Evolutionary conservation across 208 protist genomes (phyloP), one percentile per base, ranked within the genome.

Genomic region (Acanthamoeba divionensis): DNA sequence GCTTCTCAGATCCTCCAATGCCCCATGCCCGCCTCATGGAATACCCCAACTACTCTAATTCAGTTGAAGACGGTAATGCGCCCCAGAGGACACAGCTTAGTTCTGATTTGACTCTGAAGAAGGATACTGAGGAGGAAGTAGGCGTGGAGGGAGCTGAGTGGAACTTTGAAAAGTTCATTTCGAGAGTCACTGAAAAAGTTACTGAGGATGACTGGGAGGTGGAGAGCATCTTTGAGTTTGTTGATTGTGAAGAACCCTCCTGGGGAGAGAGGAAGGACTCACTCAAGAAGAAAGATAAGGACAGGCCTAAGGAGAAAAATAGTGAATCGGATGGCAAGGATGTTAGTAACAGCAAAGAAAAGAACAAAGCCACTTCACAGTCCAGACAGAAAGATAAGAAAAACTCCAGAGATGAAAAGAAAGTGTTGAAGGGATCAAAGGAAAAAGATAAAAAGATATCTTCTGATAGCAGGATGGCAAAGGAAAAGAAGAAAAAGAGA

Each of bases 91-190:
- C 36, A 5, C 36, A 41, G 36, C 36, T 41, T 41, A 41, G 36
- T 41, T 41, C 36, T 41, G 36, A 41, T 41, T 41, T 41, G 36
- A 47, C 69, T 12, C 69, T 79, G 13, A 79, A 79, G 69, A 41
- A 48, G 1, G 69, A 79, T 41, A 54, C 41, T 4, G 69, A 79
- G 45, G 69, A 79, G 41, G 69, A 79, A 41, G 38, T 79, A 12
- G 69, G 69, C 9, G 69, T 79, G 12, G 69, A 79, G 69, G 69
- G 69, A 33, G 69, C 69, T 26, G 55, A 54, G 45, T 79, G 69
- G 69, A 48, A 41, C 36, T 41, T 48, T 7, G 9, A 55, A 41
- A 8, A 71, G 63, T 71, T 29, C 24, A 36, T 18, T 10, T 15
- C 12, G 4, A 12, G 29, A 18, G 67, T 8, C 29, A n/a, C 26